phyloP scores from a whole-genome alignment of 768 basidiomycete genomes.

The Lactarius hatsudake region DNA sequence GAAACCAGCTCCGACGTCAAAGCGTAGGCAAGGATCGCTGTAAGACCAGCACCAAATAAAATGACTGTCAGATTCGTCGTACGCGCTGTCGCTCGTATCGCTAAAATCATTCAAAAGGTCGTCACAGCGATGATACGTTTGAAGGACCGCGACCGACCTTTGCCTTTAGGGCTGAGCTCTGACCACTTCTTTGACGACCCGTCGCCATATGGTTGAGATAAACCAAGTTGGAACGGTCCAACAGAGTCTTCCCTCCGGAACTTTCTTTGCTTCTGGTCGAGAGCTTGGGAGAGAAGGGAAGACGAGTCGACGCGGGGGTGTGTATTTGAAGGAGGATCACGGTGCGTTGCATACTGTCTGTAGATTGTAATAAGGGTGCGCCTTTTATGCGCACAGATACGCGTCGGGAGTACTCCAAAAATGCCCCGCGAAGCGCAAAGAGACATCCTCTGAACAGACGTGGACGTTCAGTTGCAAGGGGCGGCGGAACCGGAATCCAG shows the following conservation, averaged over 20 bases:
- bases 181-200: conserved; percentile 73
- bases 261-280: conserved; percentile 54
- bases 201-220: conserved; percentile 55
- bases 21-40: conserved; percentile 71
- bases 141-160: conserved; percentile 46
- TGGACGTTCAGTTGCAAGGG: not conserved
- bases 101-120: conserved; percentile 31
- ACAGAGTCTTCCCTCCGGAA: conserved; percentile 52
- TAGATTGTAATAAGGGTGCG: not conserved
- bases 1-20: conserved; percentile 83
- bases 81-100: conserved; percentile 52
- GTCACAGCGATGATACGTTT: not conserved
- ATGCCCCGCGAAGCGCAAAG: not conserved
- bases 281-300: conserved; percentile 58
- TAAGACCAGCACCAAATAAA: conserved; percentile 77
- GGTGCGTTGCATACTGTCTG: conserved; percentile 21
- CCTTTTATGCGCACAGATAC: not conserved
- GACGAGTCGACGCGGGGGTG: conserved; percentile 37
- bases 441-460: conserved; percentile 7
- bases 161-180: conserved; percentile 70
- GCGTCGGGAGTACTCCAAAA: not conserved
- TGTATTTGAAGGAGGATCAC: conserved; percentile 7
- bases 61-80: conserved; percentile 53
- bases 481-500: no score
- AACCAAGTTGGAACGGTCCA: conserved; percentile 76